A percentile compares a stretch with the other conserved stretches of the same genome.
These are phyloP conservation scores for Lipomyces sp. DNA, from an alignment of 805 yeast genomes.

Conservation along the genomic window DNA sequence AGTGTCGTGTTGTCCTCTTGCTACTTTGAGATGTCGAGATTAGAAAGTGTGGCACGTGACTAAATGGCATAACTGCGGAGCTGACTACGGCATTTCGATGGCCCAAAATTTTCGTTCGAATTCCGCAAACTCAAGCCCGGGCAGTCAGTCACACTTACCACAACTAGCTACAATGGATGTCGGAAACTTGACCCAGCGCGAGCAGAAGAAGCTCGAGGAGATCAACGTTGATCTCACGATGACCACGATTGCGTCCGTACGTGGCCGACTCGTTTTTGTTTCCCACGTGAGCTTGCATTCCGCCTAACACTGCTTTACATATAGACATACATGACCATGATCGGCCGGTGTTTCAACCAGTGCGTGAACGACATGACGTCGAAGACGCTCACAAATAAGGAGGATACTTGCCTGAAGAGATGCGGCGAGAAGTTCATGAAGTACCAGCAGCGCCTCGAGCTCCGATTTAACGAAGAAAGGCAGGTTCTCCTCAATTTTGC, in stretches of 20 bases:
- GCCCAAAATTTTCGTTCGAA: no score
- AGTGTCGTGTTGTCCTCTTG: no score
- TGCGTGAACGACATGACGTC: conserved; percentile 99
- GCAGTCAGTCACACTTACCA: no score
- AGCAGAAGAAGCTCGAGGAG: conserved; percentile 24
- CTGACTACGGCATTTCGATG: no score
- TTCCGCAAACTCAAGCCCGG: no score
- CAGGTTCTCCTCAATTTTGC: no score
- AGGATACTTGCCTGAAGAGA: conserved; percentile 77
- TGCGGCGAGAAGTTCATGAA: conserved; percentile 97
- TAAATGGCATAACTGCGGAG: no score
- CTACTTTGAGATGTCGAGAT: no score
- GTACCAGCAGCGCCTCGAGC: conserved; percentile 97
- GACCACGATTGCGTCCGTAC: conserved; percentile 16
- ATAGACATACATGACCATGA: conserved; percentile 80
- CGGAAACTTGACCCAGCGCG: conserved; percentile 13
- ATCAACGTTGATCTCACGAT: conserved; percentile 23
- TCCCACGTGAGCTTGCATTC: not conserved
- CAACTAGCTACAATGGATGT: conserved; percentile 20
- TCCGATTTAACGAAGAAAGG: conserved; percentile 98
- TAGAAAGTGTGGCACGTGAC: no score
- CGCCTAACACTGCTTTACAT: not conserved
- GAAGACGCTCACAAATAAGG: conserved; percentile 77
- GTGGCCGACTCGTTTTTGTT: conserved; percentile 1
- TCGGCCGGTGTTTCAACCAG: conserved; percentile 94